phyloP scores from a whole-genome alignment of 2,329 filamentous ascomycete species.

The Xylaria sp. region DNA sequence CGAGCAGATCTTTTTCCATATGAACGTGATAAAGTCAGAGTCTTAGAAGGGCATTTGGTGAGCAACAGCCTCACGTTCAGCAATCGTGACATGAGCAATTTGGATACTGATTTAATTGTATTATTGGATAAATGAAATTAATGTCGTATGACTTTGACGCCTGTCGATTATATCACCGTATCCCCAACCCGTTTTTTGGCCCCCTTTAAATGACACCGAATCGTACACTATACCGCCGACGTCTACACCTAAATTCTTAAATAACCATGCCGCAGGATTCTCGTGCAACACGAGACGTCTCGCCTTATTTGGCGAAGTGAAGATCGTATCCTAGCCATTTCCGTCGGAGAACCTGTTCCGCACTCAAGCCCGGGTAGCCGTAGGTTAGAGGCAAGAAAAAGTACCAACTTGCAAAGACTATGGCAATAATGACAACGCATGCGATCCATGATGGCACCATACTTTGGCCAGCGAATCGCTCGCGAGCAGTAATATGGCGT shows the following conservation, averaged over 20 bases:
- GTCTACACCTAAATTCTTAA: slow-evolving; percentile 28
- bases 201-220: slow-evolving; percentile 37
- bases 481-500: slow-evolving; percentile 79
- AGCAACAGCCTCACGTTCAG: neutral
- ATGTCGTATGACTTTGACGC: slow-evolving; percentile 36
- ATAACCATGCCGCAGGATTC: slow-evolving; percentile 23
- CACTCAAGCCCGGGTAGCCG: slow-evolving; percentile 86
- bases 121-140: slow-evolving; percentile 20
- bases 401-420: slow-evolving; percentile 81
- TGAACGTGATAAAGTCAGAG: neutral
- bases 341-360: slow-evolving; percentile 80
- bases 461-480: slow-evolving; percentile 83
- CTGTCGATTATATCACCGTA: slow-evolving; percentile 35
- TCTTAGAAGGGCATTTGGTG: neutral
- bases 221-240: slow-evolving; percentile 43
- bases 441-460: slow-evolving; percentile 84
- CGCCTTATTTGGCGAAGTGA: slow-evolving; percentile 92
- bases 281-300: neutral
- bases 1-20: neutral
- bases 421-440: slow-evolving; percentile 72
- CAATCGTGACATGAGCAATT: neutral
- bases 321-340: slow-evolving; percentile 98
- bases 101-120: slow-evolving; percentile 5
- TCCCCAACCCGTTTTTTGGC: slow-evolving; percentile 36
- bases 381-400: slow-evolving; percentile 97